These are phyloP conservation scores for Boletellus deceptivus DNA, from an alignment of 1,284 basidiomycete genomes.

Conservation along the genomic window DNA sequence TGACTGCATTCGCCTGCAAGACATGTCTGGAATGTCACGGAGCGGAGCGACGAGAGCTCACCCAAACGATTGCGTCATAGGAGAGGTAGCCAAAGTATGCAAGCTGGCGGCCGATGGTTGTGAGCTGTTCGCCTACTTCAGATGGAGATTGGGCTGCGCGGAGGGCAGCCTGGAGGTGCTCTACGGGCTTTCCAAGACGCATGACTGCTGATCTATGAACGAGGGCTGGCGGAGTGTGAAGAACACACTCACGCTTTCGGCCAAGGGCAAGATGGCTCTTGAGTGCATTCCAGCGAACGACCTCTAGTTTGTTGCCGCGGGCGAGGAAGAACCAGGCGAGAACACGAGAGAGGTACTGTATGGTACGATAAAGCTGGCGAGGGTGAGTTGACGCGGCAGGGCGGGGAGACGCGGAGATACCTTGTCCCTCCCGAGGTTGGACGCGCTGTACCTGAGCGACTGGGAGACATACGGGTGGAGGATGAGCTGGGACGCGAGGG, in stretches of 20 bases:
- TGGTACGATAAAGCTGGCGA: constrained; percentile 81
- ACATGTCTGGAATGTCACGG: not conserved
- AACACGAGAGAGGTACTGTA: constrained; percentile 92
- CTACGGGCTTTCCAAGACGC: constrained; percentile 90
- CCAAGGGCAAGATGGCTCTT: constrained; percentile 77
- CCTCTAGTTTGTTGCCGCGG: constrained; percentile 63
- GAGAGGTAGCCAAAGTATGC: constrained; percentile 89
- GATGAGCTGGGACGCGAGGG: constrained; percentile 71
- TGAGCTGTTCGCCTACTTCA: constrained; percentile 72
- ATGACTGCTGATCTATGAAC: constrained; percentile 57
- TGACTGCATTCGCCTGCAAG: constrained; percentile 62
- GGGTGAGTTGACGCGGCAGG: not conserved
- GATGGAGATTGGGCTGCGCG: constrained; percentile 65
- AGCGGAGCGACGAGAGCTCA: constrained; percentile 37
- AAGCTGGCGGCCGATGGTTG: constrained; percentile 83
- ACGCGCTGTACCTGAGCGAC: constrained; percentile 73
- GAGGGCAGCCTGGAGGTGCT: constrained; percentile 91
- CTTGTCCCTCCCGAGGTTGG: constrained; percentile 90
- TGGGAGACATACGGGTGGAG: constrained; percentile 82
- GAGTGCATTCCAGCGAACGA: constrained; percentile 74
- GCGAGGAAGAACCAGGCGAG: constrained; percentile 79
- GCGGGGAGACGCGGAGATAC: constrained; percentile 33
- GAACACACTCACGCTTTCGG: constrained; percentile 64
- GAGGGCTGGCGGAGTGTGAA: constrained; percentile 3
- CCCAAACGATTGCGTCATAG: constrained; percentile 84